These are phyloP conservation scores for Suhomyces emberorum DNA, from an alignment of 805 yeast species.

Conservation along the genomic window DNA sequence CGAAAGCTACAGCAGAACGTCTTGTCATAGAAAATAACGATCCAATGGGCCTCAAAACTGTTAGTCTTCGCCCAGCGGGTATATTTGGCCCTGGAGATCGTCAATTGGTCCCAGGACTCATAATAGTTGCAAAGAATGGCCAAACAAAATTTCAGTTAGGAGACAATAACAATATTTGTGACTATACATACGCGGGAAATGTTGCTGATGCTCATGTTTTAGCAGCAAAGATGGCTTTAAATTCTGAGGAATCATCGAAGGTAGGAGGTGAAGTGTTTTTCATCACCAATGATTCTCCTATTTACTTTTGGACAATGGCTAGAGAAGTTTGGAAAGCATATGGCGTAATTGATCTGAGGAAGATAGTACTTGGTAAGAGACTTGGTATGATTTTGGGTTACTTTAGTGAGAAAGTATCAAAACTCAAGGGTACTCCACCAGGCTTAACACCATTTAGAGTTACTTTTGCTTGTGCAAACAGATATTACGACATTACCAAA, in stretches of 20 bases:
- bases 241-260: conserved; percentile 34
- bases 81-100: conserved; percentile 99
- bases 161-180: conserved; percentile 88
- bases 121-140: conserved; percentile 76
- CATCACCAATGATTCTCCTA: conserved; percentile 89
- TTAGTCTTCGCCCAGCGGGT: conserved; percentile 94
- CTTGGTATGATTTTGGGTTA: conserved; percentile 83
- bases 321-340: conserved; percentile 97
- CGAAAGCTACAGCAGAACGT: conserved; percentile 88
- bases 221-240: conserved; percentile 75
- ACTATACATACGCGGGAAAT: conserved; percentile 97
- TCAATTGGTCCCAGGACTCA: conserved; percentile 89
- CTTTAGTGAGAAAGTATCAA: conserved; percentile 70
- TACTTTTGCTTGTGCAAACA: conserved; percentile 82
- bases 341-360: conserved; percentile 71
- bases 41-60: conserved; percentile 58
- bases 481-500: conserved; percentile 89
- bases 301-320: conserved; percentile 96
- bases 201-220: conserved; percentile 95
- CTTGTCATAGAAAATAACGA: conserved; percentile 74
- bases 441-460: conserved; percentile 97
- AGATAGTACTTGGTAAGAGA: conserved; percentile 66
- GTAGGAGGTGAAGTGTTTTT: conserved; percentile 88
- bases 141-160: conserved; percentile 94
- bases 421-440: conserved; percentile 74